These are phyloP conservation scores for Ehretia macrophylla DNA, from an alignment of 257 asterid species.

Conservation along the genomic window DNA sequence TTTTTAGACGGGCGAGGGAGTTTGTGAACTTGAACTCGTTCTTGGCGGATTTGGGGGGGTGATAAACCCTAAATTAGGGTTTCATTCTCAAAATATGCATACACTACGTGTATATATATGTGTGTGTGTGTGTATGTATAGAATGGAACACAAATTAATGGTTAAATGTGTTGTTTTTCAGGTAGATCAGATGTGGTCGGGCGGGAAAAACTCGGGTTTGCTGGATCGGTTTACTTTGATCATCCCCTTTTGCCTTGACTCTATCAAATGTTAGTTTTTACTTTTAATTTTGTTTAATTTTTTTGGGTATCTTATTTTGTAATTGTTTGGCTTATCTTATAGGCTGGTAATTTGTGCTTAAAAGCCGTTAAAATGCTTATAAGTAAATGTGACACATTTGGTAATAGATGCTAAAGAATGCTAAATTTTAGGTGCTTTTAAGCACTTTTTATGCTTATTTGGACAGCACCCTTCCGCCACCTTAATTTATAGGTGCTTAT, in stretches of 20 bases:
- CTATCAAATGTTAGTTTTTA: conserved; percentile 53
- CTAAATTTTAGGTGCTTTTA: no score
- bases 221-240: conserved; percentile 82
- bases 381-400: no score
- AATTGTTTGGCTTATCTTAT: neutral
- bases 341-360: neutral
- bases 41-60: neutral
- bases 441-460: no score
- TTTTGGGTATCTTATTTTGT: neutral
- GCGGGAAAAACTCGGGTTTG: conserved; percentile 63
- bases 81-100: neutral
- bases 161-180: conserved; percentile 24
- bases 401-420: no score
- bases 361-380: no score
- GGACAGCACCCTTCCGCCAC: no score
- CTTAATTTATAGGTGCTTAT: no score
- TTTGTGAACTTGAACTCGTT: no score
- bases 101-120: neutral
- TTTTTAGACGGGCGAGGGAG: no score
- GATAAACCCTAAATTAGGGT: conserved; percentile 1
- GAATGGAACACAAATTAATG: neutral
- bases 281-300: neutral
- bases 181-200: conserved; percentile 92
- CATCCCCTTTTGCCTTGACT: conserved; percentile 88
- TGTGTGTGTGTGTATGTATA: neutral